Percentiles rank a stretch among this genome's conserved stretches.
phyloP scores from a whole-genome alignment of 164 flowering plant species.

The Vitis labrusca region DNA sequence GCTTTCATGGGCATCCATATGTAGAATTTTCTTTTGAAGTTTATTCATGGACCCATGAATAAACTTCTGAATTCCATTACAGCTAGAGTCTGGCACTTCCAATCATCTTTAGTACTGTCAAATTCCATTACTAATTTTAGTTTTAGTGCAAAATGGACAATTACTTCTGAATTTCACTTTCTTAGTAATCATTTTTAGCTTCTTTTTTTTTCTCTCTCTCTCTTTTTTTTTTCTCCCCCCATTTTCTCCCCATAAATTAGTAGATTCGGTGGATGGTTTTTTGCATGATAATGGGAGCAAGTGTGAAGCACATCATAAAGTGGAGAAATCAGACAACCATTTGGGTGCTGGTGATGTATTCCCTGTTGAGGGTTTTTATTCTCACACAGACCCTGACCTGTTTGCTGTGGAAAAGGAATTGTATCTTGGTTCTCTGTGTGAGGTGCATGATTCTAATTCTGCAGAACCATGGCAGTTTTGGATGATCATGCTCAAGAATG shows the following conservation, averaged over 20 bases:
- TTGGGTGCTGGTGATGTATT: constrained; percentile 25
- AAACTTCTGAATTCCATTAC: too few species aligned
- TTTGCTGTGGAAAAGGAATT: constrained; percentile 33
- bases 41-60: too few species aligned
- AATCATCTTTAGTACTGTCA: too few species aligned
- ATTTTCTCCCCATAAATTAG: neutral
- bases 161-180: too few species aligned
- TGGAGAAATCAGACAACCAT: constrained; percentile 22
- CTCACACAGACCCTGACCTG: constrained; percentile 25
- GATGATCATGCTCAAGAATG: constrained; percentile 44
- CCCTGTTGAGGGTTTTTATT: constrained; percentile 14
- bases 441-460: constrained; percentile 11
- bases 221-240: neutral
- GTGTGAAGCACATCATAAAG: constrained; percentile 26
- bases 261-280: constrained; percentile 24
- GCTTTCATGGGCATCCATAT: too few species aligned
- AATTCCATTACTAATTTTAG: too few species aligned
- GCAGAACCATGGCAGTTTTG: constrained; percentile 37
- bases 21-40: too few species aligned
- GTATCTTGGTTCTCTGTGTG: constrained; percentile 27
- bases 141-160: too few species aligned
- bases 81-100: too few species aligned
- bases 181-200: too few species aligned
- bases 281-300: constrained; percentile 7
- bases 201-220: too few species aligned